A percentile compares a stretch with the other conserved stretches of the same genome.
phyloP scores from a whole-genome alignment of 805 yeast genomes.

The Ogataea saltuana region DNA sequence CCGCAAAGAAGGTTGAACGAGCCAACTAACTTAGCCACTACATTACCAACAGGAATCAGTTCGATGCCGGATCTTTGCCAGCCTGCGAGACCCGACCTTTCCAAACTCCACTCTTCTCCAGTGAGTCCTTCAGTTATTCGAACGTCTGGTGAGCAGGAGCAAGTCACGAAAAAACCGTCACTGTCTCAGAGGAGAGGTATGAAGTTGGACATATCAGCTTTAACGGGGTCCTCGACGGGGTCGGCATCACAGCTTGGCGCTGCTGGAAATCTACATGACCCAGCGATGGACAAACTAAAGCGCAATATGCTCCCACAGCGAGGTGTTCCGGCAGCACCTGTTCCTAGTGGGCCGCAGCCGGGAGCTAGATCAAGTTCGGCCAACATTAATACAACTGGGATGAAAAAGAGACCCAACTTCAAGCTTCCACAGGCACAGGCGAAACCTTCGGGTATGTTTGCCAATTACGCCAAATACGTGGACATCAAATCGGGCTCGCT shows the following conservation, averaged over 20 bases:
- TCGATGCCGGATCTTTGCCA: slow-evolving; percentile 18
- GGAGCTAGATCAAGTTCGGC: too few relatives aligned
- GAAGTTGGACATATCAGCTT: slow-evolving; percentile 43
- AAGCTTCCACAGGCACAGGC: slow-evolving; percentile 28
- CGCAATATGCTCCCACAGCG: slow-evolving; percentile 28
- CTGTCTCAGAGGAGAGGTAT: slow-evolving; percentile 57
- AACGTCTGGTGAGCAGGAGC: slow-evolving; percentile 12
- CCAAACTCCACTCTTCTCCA: slow-evolving; percentile 8
- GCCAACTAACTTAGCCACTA: background rate
- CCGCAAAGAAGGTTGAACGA: background rate
- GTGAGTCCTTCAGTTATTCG: slow-evolving; percentile 14
- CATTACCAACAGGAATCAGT: slow-evolving; percentile 14
- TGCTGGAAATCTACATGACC: slow-evolving; percentile 19
- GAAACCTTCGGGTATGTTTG: slow-evolving; percentile 64
- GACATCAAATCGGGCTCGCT: slow-evolving; percentile 91
- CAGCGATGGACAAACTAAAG: slow-evolving; percentile 23
- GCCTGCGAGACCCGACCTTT: background rate
- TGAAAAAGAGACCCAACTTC: slow-evolving; percentile 20
- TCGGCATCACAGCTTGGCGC: slow-evolving; percentile 27
- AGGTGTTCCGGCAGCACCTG: slow-evolving; percentile 28
- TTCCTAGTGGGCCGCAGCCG: slow-evolving; percentile 8
- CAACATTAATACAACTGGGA: too few relatives aligned
- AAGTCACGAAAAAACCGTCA: slow-evolving; percentile 41
- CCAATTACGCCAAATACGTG: slow-evolving; percentile 81
- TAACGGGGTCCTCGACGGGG: slow-evolving; percentile 8